Conservation (phyloP, 2,329 filamentous ascomycete genomes). For the Cryphonectria japonica region DNA sequence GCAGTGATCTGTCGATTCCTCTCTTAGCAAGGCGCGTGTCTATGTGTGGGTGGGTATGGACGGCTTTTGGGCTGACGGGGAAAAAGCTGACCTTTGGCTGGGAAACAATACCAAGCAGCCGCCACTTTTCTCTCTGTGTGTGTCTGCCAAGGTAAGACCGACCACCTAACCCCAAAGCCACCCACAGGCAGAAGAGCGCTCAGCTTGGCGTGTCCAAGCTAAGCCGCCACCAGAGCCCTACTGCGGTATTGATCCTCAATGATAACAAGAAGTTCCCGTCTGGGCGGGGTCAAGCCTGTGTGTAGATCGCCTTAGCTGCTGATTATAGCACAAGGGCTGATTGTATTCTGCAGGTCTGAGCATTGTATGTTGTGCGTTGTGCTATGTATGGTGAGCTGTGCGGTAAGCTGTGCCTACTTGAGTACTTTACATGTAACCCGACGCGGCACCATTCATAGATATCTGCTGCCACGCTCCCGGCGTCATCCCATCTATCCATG, state of each 20-base stretch:
- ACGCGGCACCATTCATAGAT: slow-evolving; percentile 11
- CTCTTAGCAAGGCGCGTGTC: background rate
- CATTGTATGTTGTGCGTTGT: background rate
- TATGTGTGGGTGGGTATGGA: background rate
- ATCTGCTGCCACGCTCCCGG: background rate
- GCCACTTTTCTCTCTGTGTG: background rate
- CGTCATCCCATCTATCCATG: background rate
- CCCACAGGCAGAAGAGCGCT: background rate
- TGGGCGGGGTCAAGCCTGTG: background rate
- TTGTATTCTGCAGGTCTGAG: background rate
- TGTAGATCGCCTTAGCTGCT: background rate
- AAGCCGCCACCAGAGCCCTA: background rate
- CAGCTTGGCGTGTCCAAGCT: background rate
- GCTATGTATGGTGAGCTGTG: background rate
- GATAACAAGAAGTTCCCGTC: background rate
- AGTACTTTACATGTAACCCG: background rate
- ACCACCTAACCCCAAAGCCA: background rate
- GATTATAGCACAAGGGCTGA: background rate
- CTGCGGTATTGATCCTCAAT: background rate
- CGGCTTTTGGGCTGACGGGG: background rate
- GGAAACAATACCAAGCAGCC: background rate
- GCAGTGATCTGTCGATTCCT: slow-evolving; percentile 17
- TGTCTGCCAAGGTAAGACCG: background rate
- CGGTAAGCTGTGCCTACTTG: background rate
- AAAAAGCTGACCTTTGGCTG: background rate